A percentile compares a stretch with the other conserved stretches of the same genome.
These are phyloP conservation scores for Borovskyia barvae DNA, from an alignment of 208 protist species.

Conservation along the genomic window DNA sequence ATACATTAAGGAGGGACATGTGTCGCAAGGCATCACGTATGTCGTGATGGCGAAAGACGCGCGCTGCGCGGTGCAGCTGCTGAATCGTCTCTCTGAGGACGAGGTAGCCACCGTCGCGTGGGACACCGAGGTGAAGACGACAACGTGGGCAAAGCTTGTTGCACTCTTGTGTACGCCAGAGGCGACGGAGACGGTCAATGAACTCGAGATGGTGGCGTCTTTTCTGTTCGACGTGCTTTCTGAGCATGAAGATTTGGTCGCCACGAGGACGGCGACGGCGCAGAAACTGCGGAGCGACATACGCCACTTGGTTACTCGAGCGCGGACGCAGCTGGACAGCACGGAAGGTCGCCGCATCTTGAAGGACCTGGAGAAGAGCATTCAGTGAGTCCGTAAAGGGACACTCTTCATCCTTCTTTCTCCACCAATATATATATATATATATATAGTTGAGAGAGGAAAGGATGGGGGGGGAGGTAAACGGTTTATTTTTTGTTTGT, in stretches of 20 bases:
- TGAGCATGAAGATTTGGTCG: constrained; percentile 55
- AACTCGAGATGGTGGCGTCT: constrained; percentile 42
- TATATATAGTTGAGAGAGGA: no score
- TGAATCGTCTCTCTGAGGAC: constrained; percentile 33
- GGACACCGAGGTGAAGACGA: constrained; percentile 32
- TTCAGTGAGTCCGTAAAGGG: constrained; percentile 69
- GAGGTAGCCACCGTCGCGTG: constrained; percentile 39
- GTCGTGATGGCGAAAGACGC: constrained; percentile 42
- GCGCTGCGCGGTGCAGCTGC: constrained; percentile 39
- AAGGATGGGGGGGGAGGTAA: no score
- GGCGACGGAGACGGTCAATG: constrained; percentile 23
- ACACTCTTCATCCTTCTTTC: no score
- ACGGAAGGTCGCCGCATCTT: constrained; percentile 36
- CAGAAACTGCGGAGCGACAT: constrained; percentile 53
- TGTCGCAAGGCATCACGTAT: constrained; percentile 46
- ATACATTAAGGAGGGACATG: constrained; percentile 40
- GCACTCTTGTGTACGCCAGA: constrained; percentile 35
- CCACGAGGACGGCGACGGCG: constrained; percentile 30
- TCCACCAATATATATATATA: no score
- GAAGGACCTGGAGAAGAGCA: constrained; percentile 67
- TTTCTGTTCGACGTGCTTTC: constrained; percentile 72
- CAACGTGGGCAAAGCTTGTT: constrained; percentile 51
- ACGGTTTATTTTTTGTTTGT: no score
- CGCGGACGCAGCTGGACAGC: constrained; percentile 28
- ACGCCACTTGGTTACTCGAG: constrained; percentile 41